Base-by-base conservation (phyloP, 192 early-diverging fungal genomes). In the Coemansia umbellata region DNA sequence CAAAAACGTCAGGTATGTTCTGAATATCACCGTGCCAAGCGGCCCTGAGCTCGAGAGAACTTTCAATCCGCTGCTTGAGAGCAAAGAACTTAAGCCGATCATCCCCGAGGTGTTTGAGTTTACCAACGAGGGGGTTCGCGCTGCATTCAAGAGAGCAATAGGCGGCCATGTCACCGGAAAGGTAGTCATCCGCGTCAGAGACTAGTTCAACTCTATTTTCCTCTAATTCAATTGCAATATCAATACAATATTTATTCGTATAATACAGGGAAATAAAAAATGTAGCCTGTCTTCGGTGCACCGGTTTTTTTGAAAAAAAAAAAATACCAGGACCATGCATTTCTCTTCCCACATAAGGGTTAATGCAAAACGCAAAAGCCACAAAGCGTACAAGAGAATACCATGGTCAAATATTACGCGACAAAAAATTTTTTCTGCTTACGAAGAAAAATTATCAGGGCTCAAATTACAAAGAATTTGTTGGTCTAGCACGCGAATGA, bases 101-200 rank as follows among this genome's bases (percentile, higher is more conserved):
- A 69, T 83, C 31, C 57, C 74, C 42, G 78, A 60, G 13, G 40
- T 60, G 6, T 75, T 72, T 37, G 50, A 50, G 31, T 79, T 81
- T 33, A 65, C 66, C n/a, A 47, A 55, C 1, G 58, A 66, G 3
- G 68, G 72, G 10, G 55, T 62, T 11, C 49, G 47, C 8, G 58
- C 72, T 13, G 80, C 80, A 3, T 75, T 82, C 31, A 40, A 22
- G 1, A 47, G 65, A 43, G 49, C 44, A 14, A 53, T 61, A 11
- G 72, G 32, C 8, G 80, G 80, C 8, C 80, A 80, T 22, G 78
- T 63, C 0, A 70, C 75, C 0, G 80, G 80, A 19, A 81, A 81
- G 40, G 66, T 81, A 23, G 58, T 81, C 21, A 58, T 81, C 8
- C 30, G 47, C 13, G 77, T 81, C 24, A 64, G 56, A n/a, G 57